Evolutionary conservation across 2,329 filamentous ascomycete species (phyloP).

Genomic region (Colletotrichum sp.): DNA sequence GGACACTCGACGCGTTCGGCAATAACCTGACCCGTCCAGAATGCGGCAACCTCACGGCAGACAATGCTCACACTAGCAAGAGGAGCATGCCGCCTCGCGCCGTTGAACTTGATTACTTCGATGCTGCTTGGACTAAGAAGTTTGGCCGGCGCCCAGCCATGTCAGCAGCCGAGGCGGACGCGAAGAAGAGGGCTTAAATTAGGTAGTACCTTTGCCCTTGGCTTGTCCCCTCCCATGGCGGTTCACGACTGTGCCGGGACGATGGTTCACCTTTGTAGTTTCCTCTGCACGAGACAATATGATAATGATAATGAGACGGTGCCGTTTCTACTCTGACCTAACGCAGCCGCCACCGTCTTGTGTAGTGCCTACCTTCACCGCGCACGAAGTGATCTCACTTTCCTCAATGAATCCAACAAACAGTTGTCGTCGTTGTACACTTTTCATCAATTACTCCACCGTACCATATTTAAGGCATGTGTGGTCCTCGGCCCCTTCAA

Average conservation of each 20-base stretch:
- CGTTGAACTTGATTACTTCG: constrained; percentile 50
- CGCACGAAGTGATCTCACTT: neutral
- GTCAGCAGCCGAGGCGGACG: neutral
- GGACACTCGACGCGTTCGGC: constrained; percentile 68
- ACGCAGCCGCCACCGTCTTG: neutral
- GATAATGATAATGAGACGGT: neutral
- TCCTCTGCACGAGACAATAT: neutral
- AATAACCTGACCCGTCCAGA: constrained; percentile 59
- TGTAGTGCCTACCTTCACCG: neutral
- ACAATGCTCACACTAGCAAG: constrained; percentile 36
- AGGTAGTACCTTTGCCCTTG: no score
- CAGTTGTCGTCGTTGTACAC: neutral
- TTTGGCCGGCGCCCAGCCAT: constrained; percentile 36
- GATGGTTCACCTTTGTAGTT: neutral
- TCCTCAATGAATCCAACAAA: neutral
- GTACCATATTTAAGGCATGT: neutral
- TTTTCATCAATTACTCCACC: neutral
- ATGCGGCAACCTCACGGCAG: constrained; percentile 55
- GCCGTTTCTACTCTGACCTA: neutral
- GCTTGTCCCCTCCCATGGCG: neutral
- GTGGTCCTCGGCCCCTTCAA: neutral
- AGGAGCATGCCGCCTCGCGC: constrained; percentile 38
- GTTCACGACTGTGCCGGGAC: neutral
- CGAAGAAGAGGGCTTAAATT: neutral
- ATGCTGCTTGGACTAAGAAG: constrained; percentile 54